Conservation (phyloP, 2,329 filamentous ascomycete species). For the Exophiala sp. region DNA sequence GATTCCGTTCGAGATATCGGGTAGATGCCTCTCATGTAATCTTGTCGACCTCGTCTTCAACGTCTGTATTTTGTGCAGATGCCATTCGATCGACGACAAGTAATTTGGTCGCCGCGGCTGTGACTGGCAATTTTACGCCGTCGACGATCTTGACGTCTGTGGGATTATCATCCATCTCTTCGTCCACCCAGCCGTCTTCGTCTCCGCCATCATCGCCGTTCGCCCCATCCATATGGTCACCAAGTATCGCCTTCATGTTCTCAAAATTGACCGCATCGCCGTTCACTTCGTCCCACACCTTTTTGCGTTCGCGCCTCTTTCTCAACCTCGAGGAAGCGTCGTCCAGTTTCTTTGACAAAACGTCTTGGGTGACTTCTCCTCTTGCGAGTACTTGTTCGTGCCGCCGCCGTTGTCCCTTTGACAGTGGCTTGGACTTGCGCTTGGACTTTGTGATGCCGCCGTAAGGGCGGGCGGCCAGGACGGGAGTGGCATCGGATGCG, state of each 20-base stretch:
- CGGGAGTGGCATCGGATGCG: conserved; percentile 34
- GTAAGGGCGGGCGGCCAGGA: conserved; percentile 42
- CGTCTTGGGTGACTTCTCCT: conserved; percentile 53
- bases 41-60: conserved; percentile 38
- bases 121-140: conserved; percentile 14
- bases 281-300: conserved; percentile 44
- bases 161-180: conserved; percentile 25
- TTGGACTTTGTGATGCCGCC: conserved; percentile 53
- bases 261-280: conserved; percentile 30
- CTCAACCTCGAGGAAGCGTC: conserved; percentile 51
- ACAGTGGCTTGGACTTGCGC: conserved; percentile 47
- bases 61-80: conserved; percentile 15
- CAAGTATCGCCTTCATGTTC: conserved; percentile 12
- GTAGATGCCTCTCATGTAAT: conserved; percentile 37
- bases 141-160: conserved; percentile 21
- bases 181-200: conserved; percentile 30
- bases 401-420: conserved; percentile 52
- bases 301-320: conserved; percentile 45
- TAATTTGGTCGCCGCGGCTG: conserved; percentile 27
- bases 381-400: conserved; percentile 55
- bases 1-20: not conserved
- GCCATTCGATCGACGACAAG: conserved; percentile 31
- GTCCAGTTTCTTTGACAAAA: conserved; percentile 53
- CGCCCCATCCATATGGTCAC: conserved; percentile 50
- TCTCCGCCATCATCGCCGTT: conserved; percentile 50